phyloP scores from a whole-genome alignment of 306 rosid species.

The Hippophae tibetana region DNA sequence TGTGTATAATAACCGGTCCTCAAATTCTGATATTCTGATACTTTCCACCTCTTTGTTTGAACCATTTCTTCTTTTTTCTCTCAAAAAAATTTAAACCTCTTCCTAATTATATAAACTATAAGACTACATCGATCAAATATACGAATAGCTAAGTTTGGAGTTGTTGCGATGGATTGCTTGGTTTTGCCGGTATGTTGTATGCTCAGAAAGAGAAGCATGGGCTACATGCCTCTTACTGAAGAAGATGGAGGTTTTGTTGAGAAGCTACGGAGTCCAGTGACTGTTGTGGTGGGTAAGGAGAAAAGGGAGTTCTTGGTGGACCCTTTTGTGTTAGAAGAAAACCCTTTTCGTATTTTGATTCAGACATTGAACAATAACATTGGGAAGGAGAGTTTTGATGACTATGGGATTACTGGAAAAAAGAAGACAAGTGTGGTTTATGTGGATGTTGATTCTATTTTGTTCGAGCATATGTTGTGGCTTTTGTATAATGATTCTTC shows the following conservation, averaged over 20 bases:
- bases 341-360: slow-evolving; percentile 59
- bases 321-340: slow-evolving; percentile 58
- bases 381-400: not conserved
- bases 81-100: not conserved
- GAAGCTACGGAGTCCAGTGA: slow-evolving; percentile 32
- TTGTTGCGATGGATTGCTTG: slow-evolving; percentile 59
- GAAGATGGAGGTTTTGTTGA: slow-evolving; percentile 23
- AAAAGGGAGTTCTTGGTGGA: slow-evolving; percentile 74
- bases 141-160: too few relatives aligned
- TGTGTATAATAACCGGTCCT: not conserved
- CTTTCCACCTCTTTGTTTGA: not conserved
- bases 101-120: too few relatives aligned
- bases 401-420: not conserved
- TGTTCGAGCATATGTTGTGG: slow-evolving; percentile 96
- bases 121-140: not conserved
- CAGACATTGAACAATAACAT: slow-evolving; percentile 34
- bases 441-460: slow-evolving; percentile 74
- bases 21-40: not conserved
- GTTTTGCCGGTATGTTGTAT: slow-evolving; percentile 51
- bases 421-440: slow-evolving; percentile 32
- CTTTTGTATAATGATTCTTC: slow-evolving; percentile 67
- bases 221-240: slow-evolving; percentile 33
- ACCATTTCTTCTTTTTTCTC: not conserved
- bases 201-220: slow-evolving; percentile 38
- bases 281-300: slow-evolving; percentile 79